phyloP scores from a whole-genome alignment of 371 early-diverging fungal species.

The Actinomucor elegans region DNA sequence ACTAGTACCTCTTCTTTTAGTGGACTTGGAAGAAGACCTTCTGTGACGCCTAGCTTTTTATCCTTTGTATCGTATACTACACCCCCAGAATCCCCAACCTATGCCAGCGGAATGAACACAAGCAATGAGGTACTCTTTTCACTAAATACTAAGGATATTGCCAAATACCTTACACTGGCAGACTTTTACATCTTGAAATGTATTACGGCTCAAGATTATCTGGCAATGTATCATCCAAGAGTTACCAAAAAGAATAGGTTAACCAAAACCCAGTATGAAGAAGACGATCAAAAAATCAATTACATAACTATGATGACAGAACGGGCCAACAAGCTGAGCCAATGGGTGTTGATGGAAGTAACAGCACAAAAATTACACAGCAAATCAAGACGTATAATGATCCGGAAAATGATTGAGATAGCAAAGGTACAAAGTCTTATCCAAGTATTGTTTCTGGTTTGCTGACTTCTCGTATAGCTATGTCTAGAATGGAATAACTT shows the following conservation, averaged over 20 bases:
- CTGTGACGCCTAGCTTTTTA: constrained; percentile 22
- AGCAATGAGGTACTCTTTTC: constrained; percentile 1
- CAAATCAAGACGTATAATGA: constrained; percentile 20
- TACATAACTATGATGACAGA: constrained; percentile 40
- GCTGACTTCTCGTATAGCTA: constrained; percentile 17
- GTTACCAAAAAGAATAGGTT: neutral
- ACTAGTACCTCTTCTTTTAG: neutral
- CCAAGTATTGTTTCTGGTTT: too few relatives aligned
- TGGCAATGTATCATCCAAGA: constrained; percentile 14
- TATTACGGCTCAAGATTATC: constrained; percentile 38
- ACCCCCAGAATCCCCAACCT: constrained; percentile 39
- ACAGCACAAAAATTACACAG: constrained; percentile 9
- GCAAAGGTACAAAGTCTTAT: too few relatives aligned
- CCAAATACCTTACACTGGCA: constrained; percentile 40
- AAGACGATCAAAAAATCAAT: constrained; percentile 8
- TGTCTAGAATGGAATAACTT: constrained; percentile 47
- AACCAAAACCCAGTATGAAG: neutral
- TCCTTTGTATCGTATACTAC: constrained; percentile 27
- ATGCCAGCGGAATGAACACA: neutral
- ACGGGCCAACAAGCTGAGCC: constrained; percentile 38
- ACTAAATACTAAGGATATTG: constrained; percentile 30
- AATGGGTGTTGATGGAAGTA: constrained; percentile 37
- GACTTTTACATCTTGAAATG: constrained; percentile 45
- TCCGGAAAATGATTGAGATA: constrained; percentile 43
- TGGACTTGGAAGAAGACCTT: constrained; percentile 17